These are phyloP conservation scores for Kodamaea neixiangensis DNA, from an alignment of 805 yeast species.

Conservation along the genomic window DNA sequence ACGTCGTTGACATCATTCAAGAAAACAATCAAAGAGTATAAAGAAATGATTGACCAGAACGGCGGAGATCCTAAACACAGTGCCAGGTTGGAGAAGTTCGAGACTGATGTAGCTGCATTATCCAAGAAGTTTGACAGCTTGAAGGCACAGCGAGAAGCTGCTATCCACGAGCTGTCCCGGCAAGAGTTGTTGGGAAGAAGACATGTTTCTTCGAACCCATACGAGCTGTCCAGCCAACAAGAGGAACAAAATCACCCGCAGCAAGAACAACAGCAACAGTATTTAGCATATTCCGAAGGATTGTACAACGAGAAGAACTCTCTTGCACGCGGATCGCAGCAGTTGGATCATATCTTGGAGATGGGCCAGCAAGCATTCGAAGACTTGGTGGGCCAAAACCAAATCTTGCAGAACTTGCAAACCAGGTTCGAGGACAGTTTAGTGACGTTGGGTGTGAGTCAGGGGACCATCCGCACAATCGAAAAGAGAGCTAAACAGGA, in stretches of 20 bases:
- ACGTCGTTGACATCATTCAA: constrained; percentile 74
- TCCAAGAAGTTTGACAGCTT: constrained; percentile 53
- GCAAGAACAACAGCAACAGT: constrained; percentile 27
- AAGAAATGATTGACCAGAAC: constrained; percentile 59
- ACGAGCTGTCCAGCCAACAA: constrained; percentile 49
- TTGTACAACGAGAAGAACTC: constrained; percentile 66
- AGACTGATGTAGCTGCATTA: constrained; percentile 47
- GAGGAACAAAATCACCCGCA: constrained; percentile 18
- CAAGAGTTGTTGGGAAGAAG: constrained; percentile 60
- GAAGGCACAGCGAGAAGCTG: constrained; percentile 56
- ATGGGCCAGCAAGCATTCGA: constrained; percentile 86
- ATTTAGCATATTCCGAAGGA: constrained; percentile 56
- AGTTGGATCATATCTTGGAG: constrained; percentile 85
- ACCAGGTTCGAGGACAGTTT: constrained; percentile 65
- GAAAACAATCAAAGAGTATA: constrained; percentile 74
- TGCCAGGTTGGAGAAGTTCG: constrained; percentile 58
- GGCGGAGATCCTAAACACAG: constrained; percentile 51
- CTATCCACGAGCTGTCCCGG: constrained; percentile 46
- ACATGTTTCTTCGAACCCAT: constrained; percentile 27
- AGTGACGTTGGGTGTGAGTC: constrained; percentile 82
- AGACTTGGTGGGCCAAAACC: constrained; percentile 83
- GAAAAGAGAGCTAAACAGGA: constrained; percentile 84
- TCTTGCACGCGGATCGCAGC: constrained; percentile 69
- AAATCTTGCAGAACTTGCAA: constrained; percentile 63
- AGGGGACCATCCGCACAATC: constrained; percentile 75